Evolutionary conservation across 441 rosid species (phyloP), one percentile per base, ranked within the genome.

Genomic region (Macaranga tanarius): DNA sequence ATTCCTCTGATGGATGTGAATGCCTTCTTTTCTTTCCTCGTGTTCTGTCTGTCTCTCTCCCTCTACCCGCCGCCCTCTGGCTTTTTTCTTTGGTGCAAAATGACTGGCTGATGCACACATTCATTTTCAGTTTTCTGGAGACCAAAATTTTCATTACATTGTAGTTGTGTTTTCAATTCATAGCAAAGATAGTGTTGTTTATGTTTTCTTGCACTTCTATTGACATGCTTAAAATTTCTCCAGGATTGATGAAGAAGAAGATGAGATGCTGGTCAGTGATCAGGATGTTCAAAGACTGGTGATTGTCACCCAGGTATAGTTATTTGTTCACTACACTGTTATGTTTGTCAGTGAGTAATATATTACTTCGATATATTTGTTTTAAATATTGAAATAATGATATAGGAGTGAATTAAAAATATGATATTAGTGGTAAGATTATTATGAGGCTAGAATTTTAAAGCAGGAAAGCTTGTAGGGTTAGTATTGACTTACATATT

Each of bases 211-310:
- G 16, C 23, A 31, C 60, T 71, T 25, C 59, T 50, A 1, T 15
- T 62, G 45, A 34, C 20, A 22, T 62, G 10, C 28, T 51, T 67
- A 70, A 23, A 65, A 54, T 56, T 71, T 67, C 12, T 38, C 71
- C 66, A 92, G 98, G 89, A 80, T 84, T 79, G 95, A 86, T 63
- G 97, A 88, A 47, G 97, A 93, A 70, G 97, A 96, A 31, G 96
- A 93, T 72, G 97, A 93, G 71, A 79, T 82, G 48, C 75, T 79
- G 76, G 91, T 77, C 76, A 80, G 84, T 72, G 95, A 92, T 82
- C 94, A 86, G 72, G 91, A 91, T 88, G 97, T 93, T 81, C 92
- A 92, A 67, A 90, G 92, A 73, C 98, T 96, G 60, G 95, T 95
- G 70, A 95, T 92, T 79, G 99, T 93, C 60, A 93, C 97, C 70